phyloP scores from a whole-genome alignment of 345 rosid species.

The Gossypium raimondii region DNA sequence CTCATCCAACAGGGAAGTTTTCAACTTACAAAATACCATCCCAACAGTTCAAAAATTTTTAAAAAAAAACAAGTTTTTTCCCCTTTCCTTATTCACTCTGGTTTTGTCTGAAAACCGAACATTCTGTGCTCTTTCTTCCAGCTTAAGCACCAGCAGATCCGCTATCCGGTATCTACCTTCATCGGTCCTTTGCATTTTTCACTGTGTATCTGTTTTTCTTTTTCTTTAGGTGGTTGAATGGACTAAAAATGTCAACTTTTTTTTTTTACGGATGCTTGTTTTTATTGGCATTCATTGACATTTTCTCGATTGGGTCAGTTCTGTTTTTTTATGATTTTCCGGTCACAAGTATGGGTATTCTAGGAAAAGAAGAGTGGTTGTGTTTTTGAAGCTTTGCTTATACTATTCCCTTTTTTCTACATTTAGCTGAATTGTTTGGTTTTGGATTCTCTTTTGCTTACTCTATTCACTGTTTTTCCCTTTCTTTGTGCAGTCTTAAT shows the following conservation, averaged over 20 bases:
- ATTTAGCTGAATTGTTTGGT: conserved; percentile 23
- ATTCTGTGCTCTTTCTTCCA: conserved; percentile 44
- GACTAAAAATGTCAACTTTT: background rate
- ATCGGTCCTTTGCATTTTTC: conserved; percentile 9
- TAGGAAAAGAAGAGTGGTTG: background rate
- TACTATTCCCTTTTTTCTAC: conserved; percentile 9
- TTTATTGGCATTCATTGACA: background rate
- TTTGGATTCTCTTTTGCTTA: conserved; percentile 18
- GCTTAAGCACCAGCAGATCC: conserved; percentile 55
- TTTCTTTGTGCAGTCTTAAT: background rate
- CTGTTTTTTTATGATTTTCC: background rate
- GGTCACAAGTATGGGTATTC: conserved; percentile 26
- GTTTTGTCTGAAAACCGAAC: conserved; percentile 22
- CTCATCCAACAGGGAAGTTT: conserved; percentile 6
- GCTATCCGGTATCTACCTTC: conserved; percentile 21
- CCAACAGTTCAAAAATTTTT: background rate
- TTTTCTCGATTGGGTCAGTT: background rate
- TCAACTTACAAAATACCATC: background rate
- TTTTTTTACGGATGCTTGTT: conserved; percentile 6
- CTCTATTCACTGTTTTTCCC: conserved; percentile 10
- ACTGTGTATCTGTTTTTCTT: conserved; percentile 1
- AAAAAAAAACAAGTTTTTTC: background rate
- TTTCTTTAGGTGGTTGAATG: conserved; percentile 11
- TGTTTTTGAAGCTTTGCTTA: conserved; percentile 1
- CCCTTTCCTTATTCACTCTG: background rate